Percentiles rank a stretch among this genome's conserved stretches.
These are phyloP conservation scores for Cyberlindnera suaveolens DNA, from an alignment of 805 yeast species.

Conservation along the genomic window DNA sequence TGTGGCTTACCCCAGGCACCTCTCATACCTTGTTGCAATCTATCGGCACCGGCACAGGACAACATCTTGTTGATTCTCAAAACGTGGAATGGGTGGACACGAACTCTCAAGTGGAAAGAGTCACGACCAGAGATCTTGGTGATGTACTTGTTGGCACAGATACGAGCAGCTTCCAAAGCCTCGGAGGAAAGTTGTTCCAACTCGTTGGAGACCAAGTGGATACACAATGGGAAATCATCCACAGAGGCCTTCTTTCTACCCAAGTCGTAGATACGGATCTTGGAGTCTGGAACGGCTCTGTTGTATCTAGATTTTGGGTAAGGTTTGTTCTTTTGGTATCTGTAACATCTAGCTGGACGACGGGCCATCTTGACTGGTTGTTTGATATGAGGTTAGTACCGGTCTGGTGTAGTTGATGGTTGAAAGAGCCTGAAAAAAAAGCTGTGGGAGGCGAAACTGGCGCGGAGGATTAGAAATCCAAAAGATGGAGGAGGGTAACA, in stretches of 20 bases:
- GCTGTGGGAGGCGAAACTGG: not conserved
- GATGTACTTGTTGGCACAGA: conserved; percentile 99
- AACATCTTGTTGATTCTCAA: conserved; percentile 99
- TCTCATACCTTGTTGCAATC: conserved; percentile 99
- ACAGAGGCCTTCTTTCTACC: conserved; percentile 99
- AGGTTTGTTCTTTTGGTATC: conserved; percentile 99
- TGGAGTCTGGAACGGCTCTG: conserved; percentile 99
- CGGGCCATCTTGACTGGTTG: conserved; percentile 83
- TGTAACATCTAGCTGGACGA: conserved; percentile 99
- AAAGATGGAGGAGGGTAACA: not conserved
- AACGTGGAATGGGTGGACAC: conserved; percentile 99
- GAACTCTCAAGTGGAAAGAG: conserved; percentile 98
- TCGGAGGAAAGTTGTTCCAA: conserved; percentile 98
- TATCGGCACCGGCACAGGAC: conserved; percentile 99
- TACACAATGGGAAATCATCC: conserved; percentile 97
- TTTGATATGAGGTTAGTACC: not conserved
- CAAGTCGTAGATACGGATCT: conserved; percentile 97
- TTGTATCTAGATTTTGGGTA: conserved; percentile 99
- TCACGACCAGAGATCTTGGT: conserved; percentile 98
- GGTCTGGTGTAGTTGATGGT: not conserved
- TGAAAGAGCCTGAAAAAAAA: conserved; percentile 5
- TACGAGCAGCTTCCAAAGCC: conserved; percentile 99
- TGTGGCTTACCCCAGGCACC: conserved; percentile 99
- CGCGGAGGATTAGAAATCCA: conserved; percentile 14
- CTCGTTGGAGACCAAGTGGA: conserved; percentile 99